Percentiles rank a stretch among this genome's conserved stretches.
Conservation (phyloP, 176 grass and related monocot genomes). For the Coix lacrymajobi region DNA sequence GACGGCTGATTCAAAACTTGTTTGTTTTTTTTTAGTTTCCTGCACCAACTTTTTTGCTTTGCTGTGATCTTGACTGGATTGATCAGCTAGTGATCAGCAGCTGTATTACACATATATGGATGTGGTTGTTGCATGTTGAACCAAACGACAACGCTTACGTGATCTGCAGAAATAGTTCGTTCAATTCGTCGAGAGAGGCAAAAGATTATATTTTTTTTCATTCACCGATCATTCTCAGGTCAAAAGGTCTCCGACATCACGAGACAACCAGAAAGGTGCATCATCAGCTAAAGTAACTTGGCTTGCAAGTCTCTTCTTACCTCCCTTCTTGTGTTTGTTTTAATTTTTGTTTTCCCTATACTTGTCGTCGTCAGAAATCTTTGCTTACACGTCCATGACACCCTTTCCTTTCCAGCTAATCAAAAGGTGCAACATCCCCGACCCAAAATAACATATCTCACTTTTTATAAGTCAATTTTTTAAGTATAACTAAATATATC, state of each 20-base stretch:
- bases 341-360: neutral
- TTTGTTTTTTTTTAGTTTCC: neutral
- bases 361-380: neutral
- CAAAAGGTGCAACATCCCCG: no score
- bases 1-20: neutral
- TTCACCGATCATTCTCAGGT: neutral
- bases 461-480: no score
- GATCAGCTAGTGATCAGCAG: slow-evolving; percentile 16
- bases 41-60: neutral
- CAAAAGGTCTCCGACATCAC: slow-evolving; percentile 7
- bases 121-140: slow-evolving; percentile 22
- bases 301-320: slow-evolving; percentile 7
- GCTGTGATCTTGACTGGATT: slow-evolving; percentile 2
- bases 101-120: neutral
- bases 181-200: neutral
- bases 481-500: neutral
- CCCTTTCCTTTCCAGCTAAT: slow-evolving; percentile 26
- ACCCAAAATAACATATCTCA: no score
- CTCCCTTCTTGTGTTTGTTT: neutral
- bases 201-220: neutral
- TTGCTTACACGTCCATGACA: slow-evolving; percentile 29
- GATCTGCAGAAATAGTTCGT: neutral
- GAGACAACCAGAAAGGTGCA: neutral
- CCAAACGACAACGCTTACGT: neutral
- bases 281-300: slow-evolving; percentile 12